phyloP scores from a whole-genome alignment of 2,329 filamentous ascomycete genomes.

The Aspergillus puulaauensis region DNA sequence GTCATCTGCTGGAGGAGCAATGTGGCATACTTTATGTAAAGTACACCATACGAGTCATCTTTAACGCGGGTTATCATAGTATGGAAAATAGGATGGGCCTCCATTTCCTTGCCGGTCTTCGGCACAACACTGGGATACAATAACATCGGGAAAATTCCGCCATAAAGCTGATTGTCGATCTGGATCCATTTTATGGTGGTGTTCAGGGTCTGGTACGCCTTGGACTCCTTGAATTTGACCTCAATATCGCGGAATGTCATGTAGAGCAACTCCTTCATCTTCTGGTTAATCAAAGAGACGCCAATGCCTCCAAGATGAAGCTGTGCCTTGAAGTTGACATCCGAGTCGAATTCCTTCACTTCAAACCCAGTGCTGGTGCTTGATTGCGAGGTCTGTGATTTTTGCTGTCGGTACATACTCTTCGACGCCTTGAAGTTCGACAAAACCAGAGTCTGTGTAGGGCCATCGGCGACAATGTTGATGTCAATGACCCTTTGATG shows the following conservation, averaged over 20 bases:
- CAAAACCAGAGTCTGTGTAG: constrained; percentile 88
- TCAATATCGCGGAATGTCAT: constrained; percentile 89
- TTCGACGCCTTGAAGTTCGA: constrained; percentile 92
- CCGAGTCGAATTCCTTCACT: constrained; percentile 86
- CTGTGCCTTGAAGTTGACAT: constrained; percentile 84
- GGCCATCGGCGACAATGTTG: constrained; percentile 92
- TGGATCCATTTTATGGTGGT: constrained; percentile 97
- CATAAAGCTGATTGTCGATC: constrained; percentile 97
- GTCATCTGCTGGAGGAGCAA: constrained; percentile 96
- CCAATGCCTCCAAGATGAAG: constrained; percentile 87
- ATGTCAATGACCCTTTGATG: constrained; percentile 90
- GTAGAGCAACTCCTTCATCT: constrained; percentile 89
- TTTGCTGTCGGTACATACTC: constrained; percentile 79
- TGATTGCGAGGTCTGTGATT: constrained; percentile 54
- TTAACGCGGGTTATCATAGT: constrained; percentile 91
- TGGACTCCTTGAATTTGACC: constrained; percentile 89
- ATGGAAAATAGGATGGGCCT: constrained; percentile 92
- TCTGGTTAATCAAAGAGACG: constrained; percentile 88
- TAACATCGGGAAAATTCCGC: constrained; percentile 95
- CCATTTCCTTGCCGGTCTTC: constrained; percentile 94
- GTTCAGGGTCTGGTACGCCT: constrained; percentile 86
- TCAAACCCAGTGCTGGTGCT: constrained; percentile 74
- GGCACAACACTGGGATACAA: constrained; percentile 97
- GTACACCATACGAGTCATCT: constrained; percentile 94
- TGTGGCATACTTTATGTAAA: constrained; percentile 98